Conservation (phyloP, 257 asterid genomes). For the Nicotiana knightiana region DNA sequence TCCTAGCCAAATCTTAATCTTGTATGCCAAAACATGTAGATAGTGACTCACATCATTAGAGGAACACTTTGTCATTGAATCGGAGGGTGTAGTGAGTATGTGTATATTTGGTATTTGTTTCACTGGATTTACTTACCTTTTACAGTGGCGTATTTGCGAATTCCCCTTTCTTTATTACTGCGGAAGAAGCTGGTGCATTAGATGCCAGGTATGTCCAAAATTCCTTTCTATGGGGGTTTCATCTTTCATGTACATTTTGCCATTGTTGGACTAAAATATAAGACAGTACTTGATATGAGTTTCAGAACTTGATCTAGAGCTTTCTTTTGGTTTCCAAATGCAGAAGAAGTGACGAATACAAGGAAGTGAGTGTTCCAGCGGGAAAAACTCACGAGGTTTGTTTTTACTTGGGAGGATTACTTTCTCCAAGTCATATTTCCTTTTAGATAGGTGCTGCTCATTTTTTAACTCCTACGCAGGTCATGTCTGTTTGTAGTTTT, state of each 20-base stretch:
- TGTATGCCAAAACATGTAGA: background rate
- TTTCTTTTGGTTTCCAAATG: slow-evolving; percentile 10
- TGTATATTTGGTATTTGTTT: slow-evolving; percentile 1
- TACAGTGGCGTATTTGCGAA: slow-evolving; percentile 82
- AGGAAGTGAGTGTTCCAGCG: slow-evolving; percentile 74
- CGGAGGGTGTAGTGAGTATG: background rate
- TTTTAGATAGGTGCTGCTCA: background rate
- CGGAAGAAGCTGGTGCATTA: slow-evolving; percentile 81
- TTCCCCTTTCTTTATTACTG: slow-evolving; percentile 85
- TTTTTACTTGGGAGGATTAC: slow-evolving; percentile 13
- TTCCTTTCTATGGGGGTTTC: slow-evolving; percentile 11
- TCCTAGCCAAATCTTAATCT: background rate
- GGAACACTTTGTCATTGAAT: background rate
- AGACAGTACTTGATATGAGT: background rate
- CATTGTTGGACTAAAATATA: background rate
- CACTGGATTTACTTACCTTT: slow-evolving; percentile 16
- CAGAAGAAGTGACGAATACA: slow-evolving; percentile 72
- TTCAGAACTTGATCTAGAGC: background rate
- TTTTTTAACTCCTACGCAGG: background rate
- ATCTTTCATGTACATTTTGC: background rate
- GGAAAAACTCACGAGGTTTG: slow-evolving; percentile 85
- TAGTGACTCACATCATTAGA: background rate
- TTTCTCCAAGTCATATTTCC: background rate
- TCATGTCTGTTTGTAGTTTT: background rate
- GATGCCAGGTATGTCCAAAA: slow-evolving; percentile 50